Evolutionary conservation across 768 basidiomycete species (phyloP), one percentile per base, ranked within the genome.

Genomic region (Boletus patriciae): DNA sequence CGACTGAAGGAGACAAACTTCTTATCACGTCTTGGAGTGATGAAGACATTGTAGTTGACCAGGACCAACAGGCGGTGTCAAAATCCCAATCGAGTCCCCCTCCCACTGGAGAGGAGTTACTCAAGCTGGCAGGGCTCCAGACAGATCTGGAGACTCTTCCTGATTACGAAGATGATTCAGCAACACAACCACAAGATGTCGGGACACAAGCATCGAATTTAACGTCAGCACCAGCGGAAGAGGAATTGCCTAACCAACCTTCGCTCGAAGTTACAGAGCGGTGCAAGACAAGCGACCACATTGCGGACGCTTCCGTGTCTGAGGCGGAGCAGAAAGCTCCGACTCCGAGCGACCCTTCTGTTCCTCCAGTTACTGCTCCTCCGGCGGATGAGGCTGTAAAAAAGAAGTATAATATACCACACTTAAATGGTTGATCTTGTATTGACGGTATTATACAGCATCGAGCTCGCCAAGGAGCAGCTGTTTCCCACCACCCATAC

Each of bases 141-240:
- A 58, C 68, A 31, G 75, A 68, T 31, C 76, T 68, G 2, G 74
- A 78, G 25, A 66, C 58, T 0, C 77, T 88, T 25, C 73, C 81
- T 9, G 85, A 86, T 59, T 88, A 82, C 59, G 83, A 86, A 46
- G 84, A 83, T n/a, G 77, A 76, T 43, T 41, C 58, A 6, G 52
- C 60, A 47, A 52, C 62, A 15, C 65, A 67, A 31, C 37, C 45
- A 8, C 57, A 48, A 8, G 46, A 45, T 29, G 44, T 19, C 0
- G 42, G 59, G n/a, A 19, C 12, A 58, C 59, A 50, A 9, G 60
- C 55, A 25, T 50, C 55, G 3, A 62, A 58, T 46, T 11, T 15
- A 23, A 13, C 29, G 12, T 6, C 49, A 31, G 44, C 18, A 49
- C 29, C 45, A 27, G 46, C 4, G 6, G 31, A 61, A 42, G 54